A percentile compares a stretch with the other conserved stretches of the same genome.
These are phyloP conservation scores for Knufia fluminis DNA, from an alignment of 2,329 filamentous ascomycete species.

Conservation along the genomic window DNA sequence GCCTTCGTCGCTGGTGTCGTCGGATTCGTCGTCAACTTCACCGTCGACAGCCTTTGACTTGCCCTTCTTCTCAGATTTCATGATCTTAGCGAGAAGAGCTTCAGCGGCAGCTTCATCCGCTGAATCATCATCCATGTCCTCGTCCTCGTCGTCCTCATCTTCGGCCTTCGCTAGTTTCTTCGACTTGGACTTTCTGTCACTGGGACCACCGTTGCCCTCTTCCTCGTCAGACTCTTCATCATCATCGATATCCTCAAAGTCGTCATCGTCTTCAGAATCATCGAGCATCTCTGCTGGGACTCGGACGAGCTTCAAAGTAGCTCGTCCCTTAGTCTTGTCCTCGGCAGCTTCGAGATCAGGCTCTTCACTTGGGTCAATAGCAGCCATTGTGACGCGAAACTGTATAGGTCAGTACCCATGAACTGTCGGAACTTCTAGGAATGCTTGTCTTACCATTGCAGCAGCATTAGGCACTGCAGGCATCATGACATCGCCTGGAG, in stretches of 20 bases:
- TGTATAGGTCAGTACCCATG: conserved; percentile 31
- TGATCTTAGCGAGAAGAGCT: conserved; percentile 45
- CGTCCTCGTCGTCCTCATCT: conserved; percentile 61
- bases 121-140: conserved; percentile 59
- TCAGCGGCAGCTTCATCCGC: conserved; percentile 41
- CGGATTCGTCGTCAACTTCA: conserved; percentile 49
- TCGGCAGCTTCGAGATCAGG: conserved; percentile 56
- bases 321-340: conserved; percentile 55
- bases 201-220: conserved; percentile 31
- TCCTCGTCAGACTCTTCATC: conserved; percentile 43
- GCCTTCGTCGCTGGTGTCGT: conserved; percentile 49
- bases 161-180: conserved; percentile 31
- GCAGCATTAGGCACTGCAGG: conserved; percentile 70
- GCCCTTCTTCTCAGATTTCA: conserved; percentile 37
- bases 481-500: conserved; percentile 71
- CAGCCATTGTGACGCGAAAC: conserved; percentile 98
- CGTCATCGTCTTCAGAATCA: conserved; percentile 48
- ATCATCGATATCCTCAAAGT: conserved; percentile 54
- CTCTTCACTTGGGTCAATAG: conserved; percentile 78
- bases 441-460: conserved; percentile 62
- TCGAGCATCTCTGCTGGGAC: conserved; percentile 52
- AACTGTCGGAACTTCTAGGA: conserved; percentile 2
- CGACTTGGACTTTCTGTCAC: conserved; percentile 26
- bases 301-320: conserved; percentile 87
- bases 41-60: conserved; percentile 65